Evolutionary conservation across 352 stramenopile species (phyloP).

Genomic region (Hyaloperonospora brassicae): DNA sequence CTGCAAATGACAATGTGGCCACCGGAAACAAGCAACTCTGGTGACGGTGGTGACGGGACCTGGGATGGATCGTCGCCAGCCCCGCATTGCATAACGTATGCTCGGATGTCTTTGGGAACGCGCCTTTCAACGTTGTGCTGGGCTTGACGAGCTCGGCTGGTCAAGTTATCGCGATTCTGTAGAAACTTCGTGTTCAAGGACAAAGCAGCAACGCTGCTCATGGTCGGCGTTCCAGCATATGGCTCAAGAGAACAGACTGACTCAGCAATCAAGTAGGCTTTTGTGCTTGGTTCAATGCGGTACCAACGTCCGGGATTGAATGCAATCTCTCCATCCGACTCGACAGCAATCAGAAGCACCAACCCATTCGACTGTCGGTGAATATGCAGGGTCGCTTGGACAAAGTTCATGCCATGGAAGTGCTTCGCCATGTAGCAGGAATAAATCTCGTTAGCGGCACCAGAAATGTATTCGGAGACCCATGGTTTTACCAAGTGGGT

Average conservation of each 20-base stretch:
- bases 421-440: slow-evolving; percentile 43
- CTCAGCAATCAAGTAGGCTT: slow-evolving; percentile 73
- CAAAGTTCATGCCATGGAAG: slow-evolving; percentile 72
- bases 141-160: slow-evolving; percentile 42
- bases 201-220: slow-evolving; percentile 24
- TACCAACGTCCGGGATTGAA: slow-evolving; percentile 71
- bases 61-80: slow-evolving; percentile 24
- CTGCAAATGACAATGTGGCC: slow-evolving; percentile 81
- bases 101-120: slow-evolving; percentile 49
- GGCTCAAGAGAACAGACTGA: slow-evolving; percentile 46
- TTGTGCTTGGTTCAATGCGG: slow-evolving; percentile 41
- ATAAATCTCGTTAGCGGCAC: slow-evolving; percentile 79
- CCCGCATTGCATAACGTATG: slow-evolving; percentile 47
- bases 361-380: slow-evolving; percentile 63
- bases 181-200: slow-evolving; percentile 28
- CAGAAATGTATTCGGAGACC: slow-evolving; percentile 70
- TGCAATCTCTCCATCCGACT: slow-evolving; percentile 50
- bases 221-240: slow-evolving; percentile 26
- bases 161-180: slow-evolving; percentile 35
- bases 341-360: slow-evolving; percentile 68
- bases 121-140: slow-evolving; percentile 68
- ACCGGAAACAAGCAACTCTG: slow-evolving; percentile 33
- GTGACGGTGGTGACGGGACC: slow-evolving; percentile 34
- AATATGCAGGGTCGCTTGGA: slow-evolving; percentile 55
- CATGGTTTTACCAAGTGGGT: slow-evolving; percentile 32